These are phyloP conservation scores for Ceratocystiopsis brevicomis DNA, from an alignment of 2,329 filamentous ascomycete genomes.

Conservation along the genomic window DNA sequence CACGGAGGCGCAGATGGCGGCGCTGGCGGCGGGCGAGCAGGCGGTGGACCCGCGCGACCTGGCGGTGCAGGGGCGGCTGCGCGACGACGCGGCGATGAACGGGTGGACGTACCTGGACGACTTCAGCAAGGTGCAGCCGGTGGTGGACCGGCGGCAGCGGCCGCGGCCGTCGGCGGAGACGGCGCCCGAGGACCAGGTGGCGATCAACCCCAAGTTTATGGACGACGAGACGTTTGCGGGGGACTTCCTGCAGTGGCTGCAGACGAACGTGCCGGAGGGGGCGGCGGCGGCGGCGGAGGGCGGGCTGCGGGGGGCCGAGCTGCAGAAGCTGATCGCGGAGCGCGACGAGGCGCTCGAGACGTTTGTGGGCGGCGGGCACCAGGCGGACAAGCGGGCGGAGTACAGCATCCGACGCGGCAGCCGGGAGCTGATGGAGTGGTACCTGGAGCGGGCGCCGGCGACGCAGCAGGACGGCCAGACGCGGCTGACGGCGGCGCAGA, in stretches of 20 bases:
- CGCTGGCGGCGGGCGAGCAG: constrained; percentile 63
- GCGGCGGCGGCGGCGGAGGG: constrained; percentile 14
- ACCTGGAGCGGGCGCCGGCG: no score
- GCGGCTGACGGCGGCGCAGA: constrained; percentile 30
- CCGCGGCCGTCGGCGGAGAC: constrained; percentile 13
- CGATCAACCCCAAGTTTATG: constrained; percentile 33
- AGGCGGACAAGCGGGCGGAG: no score
- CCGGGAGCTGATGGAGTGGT: constrained; percentile 1
- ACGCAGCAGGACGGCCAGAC: constrained; percentile 18
- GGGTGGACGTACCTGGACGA: constrained; percentile 51
- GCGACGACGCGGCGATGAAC: constrained; percentile 41
- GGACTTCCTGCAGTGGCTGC: constrained; percentile 32
- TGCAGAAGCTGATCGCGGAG: constrained; percentile 17
- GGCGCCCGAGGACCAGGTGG: constrained; percentile 18
- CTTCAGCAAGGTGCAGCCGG: constrained; percentile 56
- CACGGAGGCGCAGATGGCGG: constrained; percentile 61
- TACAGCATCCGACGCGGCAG: constrained; percentile 9
- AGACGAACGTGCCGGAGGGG: constrained; percentile 16
- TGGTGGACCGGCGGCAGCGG: constrained; percentile 51
- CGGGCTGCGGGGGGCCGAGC: constrained; percentile 13
- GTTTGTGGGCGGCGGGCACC: constrained; percentile 12
- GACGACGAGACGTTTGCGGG: constrained; percentile 39
- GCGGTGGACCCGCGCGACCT: constrained; percentile 60
- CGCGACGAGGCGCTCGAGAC: constrained; percentile 19
- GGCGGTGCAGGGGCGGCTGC: constrained; percentile 49